Evolutionary conservation across 768 basidiomycete genomes (phyloP).

Genomic region (Lentinula edodes): DNA sequence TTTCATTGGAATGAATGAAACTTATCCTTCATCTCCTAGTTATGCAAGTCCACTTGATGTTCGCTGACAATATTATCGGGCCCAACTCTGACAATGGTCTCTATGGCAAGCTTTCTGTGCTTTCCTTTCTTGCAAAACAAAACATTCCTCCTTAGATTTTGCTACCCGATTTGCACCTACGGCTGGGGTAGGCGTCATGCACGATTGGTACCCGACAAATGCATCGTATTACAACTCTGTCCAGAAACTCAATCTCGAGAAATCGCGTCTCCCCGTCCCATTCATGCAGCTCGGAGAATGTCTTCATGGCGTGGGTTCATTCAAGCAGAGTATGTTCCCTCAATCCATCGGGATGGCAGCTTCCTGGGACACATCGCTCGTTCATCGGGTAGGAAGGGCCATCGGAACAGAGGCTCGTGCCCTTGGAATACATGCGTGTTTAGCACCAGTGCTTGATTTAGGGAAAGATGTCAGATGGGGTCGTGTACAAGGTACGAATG

Average conservation of each 20-base stretch:
- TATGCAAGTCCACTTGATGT: slow-evolving; percentile 13
- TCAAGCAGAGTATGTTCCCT: slow-evolving; percentile 20
- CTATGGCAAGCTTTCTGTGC: neutral
- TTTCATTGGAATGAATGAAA: neutral
- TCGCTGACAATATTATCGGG: slow-evolving; percentile 10
- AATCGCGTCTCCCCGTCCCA: slow-evolving; percentile 17
- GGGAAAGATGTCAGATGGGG: slow-evolving; percentile 23
- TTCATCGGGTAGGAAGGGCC: slow-evolving; percentile 16
- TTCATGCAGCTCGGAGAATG: slow-evolving; percentile 20
- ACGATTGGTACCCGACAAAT: slow-evolving; percentile 10
- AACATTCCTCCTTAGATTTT: slow-evolving; percentile 2
- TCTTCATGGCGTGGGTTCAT: slow-evolving; percentile 20
- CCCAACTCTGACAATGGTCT: slow-evolving; percentile 10
- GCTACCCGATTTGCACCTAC: slow-evolving; percentile 9
- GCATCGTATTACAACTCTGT: slow-evolving; percentile 14
- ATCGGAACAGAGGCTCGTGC: slow-evolving; percentile 19
- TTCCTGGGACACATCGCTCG: slow-evolving; percentile 15
- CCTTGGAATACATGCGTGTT: slow-evolving; percentile 19
- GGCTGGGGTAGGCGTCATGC: slow-evolving; percentile 11
- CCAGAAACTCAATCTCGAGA: slow-evolving; percentile 15
- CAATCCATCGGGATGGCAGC: slow-evolving; percentile 17
- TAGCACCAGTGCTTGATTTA: slow-evolving; percentile 20
- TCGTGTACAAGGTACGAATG: slow-evolving; percentile 14
- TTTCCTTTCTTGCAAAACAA: neutral
- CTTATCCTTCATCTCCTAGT: neutral